Evolutionary conservation across 768 basidiomycete genomes (phyloP), one percentile per base, ranked within the genome.

Genomic region (Leccinellum rugosiceps): DNA sequence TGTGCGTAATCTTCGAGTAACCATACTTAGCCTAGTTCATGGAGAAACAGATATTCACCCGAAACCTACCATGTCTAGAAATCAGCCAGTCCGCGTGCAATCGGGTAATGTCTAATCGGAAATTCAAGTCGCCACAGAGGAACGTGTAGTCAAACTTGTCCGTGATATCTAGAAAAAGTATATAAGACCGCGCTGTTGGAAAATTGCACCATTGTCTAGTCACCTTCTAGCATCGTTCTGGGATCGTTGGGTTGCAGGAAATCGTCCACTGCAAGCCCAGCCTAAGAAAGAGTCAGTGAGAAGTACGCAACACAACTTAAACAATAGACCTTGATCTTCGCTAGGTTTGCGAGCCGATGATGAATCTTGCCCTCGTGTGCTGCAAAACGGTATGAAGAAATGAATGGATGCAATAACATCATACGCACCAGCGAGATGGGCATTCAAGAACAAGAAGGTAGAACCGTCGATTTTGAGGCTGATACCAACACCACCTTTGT

Each of bases 81-180:
- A 95, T 85, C 4, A 98, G 76, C 94, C 94, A 97, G 72, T 98
- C 95, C 4, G 94, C 94, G 67, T 98, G 95, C 13, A 95, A 74
- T 17, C 95, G 82, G 6, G 94, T 88, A 46, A 97, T 84, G 61
- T 95, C 87, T 50, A 97, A 75, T 32, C 95, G 82, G 67, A 97
- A 97, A 71, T 96, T 98, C 49, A 94, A 81, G 70, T 97, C 95
- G 3, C 94, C 95, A 63, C 85, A 91, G 45, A 95, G 79, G 69
- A 96, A 97, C 0, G 89, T 84, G 58, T 87, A 87, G 68, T 98
- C 95, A 65, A 94, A 97, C 63, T 82, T 84, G 65, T 96, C 93
- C 0, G 91, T 92, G 47, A 93, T 73, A 66, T 96, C 93, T 61
- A 10, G 35, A 41, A 32, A 58, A 17, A 26, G 6, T 1, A 61